phyloP scores from a whole-genome alignment of 2,329 filamentous ascomycete genomes.

The Xylaria digitata region DNA sequence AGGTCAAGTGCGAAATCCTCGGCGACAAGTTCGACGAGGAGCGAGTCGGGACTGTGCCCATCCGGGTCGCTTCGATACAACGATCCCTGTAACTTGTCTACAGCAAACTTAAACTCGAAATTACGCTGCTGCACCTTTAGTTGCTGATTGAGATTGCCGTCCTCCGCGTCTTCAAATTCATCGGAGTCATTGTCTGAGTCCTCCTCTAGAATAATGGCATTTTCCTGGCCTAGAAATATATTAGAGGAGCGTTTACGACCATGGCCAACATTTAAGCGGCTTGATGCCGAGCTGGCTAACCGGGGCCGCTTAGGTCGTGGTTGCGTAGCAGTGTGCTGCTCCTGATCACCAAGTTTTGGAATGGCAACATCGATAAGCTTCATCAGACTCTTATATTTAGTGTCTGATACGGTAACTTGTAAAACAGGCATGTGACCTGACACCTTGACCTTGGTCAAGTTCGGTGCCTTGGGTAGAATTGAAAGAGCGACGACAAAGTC shows the following conservation, averaged over 20 bases:
- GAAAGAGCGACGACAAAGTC: slow-evolving; percentile 96
- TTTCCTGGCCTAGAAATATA: slow-evolving; percentile 75
- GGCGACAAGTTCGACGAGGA: slow-evolving; percentile 91
- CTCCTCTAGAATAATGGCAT: slow-evolving; percentile 83
- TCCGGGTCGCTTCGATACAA: slow-evolving; percentile 88
- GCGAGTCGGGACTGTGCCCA: slow-evolving; percentile 76
- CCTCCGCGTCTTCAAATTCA: slow-evolving; percentile 73
- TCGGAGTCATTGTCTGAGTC: slow-evolving; percentile 74
- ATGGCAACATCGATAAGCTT: slow-evolving; percentile 94
- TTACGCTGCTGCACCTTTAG: slow-evolving; percentile 86
- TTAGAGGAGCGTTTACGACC: slow-evolving; percentile 73
- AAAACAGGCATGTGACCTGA: slow-evolving; percentile 92
- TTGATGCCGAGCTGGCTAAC: slow-evolving; percentile 59
- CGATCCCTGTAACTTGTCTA: slow-evolving; percentile 93
- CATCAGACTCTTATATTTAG: slow-evolving; percentile 98
- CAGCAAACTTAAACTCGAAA: slow-evolving; percentile 97
- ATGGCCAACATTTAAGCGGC: slow-evolving; percentile 58
- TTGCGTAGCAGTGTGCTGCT: slow-evolving; percentile 48
- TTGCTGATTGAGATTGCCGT: slow-evolving; percentile 65
- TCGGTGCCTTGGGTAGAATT: slow-evolving; percentile 94
- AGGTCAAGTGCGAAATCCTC: slow-evolving; percentile 89
- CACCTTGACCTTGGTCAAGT: slow-evolving; percentile 90
- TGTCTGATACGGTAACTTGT: slow-evolving; percentile 90
- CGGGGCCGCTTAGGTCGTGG: slow-evolving; percentile 57
- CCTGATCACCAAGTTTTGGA: slow-evolving; percentile 75